Conservation (phyloP, 2,329 filamentous ascomycete species). For the Tolypocladium nubicola region DNA sequence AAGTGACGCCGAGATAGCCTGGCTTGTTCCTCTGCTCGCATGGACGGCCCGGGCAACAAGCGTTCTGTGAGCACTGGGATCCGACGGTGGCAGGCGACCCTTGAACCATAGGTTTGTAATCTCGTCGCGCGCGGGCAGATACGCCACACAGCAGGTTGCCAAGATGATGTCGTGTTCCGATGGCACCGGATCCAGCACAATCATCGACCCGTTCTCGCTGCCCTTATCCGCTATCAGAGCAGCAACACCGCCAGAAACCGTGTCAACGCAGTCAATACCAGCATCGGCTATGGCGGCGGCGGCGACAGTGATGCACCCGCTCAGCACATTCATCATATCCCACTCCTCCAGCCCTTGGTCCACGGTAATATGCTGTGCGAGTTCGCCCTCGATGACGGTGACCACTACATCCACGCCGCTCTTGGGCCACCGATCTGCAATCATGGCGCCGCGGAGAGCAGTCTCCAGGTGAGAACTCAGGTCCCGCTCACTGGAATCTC, state of each 20-base stretch:
- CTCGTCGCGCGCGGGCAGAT: conserved; percentile 78
- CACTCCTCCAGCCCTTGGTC: conserved; percentile 54
- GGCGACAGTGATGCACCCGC: conserved; percentile 86
- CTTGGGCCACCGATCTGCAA: conserved; percentile 96
- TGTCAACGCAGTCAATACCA: conserved; percentile 89
- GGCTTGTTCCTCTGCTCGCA: conserved; percentile 26
- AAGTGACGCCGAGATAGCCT: conserved; percentile 20
- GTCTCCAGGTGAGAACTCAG: conserved; percentile 86
- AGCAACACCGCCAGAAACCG: conserved; percentile 81
- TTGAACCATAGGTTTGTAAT: conserved; percentile 93
- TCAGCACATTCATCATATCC: conserved; percentile 85
- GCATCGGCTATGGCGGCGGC: conserved; percentile 90
- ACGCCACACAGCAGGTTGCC: conserved; percentile 83
- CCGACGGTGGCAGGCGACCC: conserved; percentile 44
- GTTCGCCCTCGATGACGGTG: conserved; percentile 86
- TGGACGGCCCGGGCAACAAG: conserved; percentile 30
- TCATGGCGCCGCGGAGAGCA: conserved; percentile 77
- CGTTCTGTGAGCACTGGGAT: conserved; percentile 18
- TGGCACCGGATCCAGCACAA: conserved; percentile 73
- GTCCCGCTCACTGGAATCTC: conserved; percentile 79
- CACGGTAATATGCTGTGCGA: conserved; percentile 49
- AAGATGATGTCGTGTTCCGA: conserved; percentile 68
- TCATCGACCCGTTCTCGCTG: conserved; percentile 23
- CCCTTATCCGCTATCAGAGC: conserved; percentile 49
- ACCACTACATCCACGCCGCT: conserved; percentile 92